Evolutionary conservation across 768 basidiomycete species (phyloP), one percentile per base, ranked within the genome.

Genomic region (Basidioascus undulatus): DNA sequence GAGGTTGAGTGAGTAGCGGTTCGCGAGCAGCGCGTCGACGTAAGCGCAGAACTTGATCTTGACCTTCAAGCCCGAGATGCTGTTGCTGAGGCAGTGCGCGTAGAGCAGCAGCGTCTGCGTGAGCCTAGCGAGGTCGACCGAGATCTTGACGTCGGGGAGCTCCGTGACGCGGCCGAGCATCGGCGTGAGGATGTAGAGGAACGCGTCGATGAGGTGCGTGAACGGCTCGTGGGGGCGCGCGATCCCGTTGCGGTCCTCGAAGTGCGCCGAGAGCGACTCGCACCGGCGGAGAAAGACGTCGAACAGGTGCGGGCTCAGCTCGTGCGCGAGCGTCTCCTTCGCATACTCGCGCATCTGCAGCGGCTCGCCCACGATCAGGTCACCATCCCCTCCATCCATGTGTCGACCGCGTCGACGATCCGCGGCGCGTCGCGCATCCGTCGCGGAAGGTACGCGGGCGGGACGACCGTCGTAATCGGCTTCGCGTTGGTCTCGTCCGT

Each of bases 41-140:
- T 86, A 64, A 20, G 61, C 57, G 49, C 80, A 83, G 50, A 76
- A 83, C 51, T 75, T 78, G 52, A 69, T 62, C 53, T 76, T 76
- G 47, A 82, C 62, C 7, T 80, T 70, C 36, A 68, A 63, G 1
- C 68, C 68, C 1, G 61, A 55, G 3, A 64, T 44, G 55, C 38
- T 70, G 66, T 39, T 60, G 51, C 57, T 64, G 41, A 83, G 68
- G 54, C 77, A 74, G 9, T 60, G 60, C 0, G 72, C 73, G 31
- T 83, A 62, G 2, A 68, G 60, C 21, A 68, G 47, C 10, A 63
- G n/a, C n/a, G n/a, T n/a, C n/a, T n/a, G n/a, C n/a, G n/a, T 28
- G 3, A 61, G 49, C 8, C 54, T 50, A 10, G 57, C 57, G 25
- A 65, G 45, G 36, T 63, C 61, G n/a, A 63, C 47, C 5, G 56